Evolutionary conservation across 2,329 filamentous ascomycete species (phyloP), one percentile per base, ranked within the genome.

Genomic region (Fusarium protoensiforme): DNA sequence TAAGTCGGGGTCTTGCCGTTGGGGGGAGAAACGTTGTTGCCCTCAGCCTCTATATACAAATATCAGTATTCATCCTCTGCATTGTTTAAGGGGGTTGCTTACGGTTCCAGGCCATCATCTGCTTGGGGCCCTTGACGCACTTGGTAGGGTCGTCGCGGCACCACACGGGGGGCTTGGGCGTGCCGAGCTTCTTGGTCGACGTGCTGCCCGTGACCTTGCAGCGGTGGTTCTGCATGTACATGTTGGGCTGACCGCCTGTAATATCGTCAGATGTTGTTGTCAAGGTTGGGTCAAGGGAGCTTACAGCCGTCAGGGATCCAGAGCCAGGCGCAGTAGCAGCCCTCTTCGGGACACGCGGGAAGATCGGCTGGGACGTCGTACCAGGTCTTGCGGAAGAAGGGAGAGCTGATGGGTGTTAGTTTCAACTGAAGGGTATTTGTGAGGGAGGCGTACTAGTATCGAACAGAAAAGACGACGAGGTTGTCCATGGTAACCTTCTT

Each of bases 81-180:
- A 61, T n/a, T 63, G 48, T 22, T 39, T 10, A 8, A 22, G 31
- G 6, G 13, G 16, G 8, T 22, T 43, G 62, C 80, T 74, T 67
- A 82, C 82, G 85, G 61, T 87, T 81, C 82, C 83, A 87, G 2
- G 81, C 85, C 64, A 87, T 84, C 82, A 87, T 87, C 75, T 87
- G 86, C 78, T 87, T 87, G 1, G 86, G 84, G 0, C 86, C 85
- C 16, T 80, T 71, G 16, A 87, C 81, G 59, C 86, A 88, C 53
- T 83, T 82, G 38, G 76, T 80, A 14, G 73, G 67, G 38, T 86
- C 80, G 20, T 83, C 81, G 7, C 75, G 80, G 75, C 86, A 88
- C 74, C 83, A 85, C 0, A 82, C 81, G 0, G 86, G 82, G 2
- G 81, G 69, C 67, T 84, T 79, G 5, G 85, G 83, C 16, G 79